Base-by-base conservation (phyloP, 1,284 basidiomycete species). In the Schizopora paradoxa region DNA sequence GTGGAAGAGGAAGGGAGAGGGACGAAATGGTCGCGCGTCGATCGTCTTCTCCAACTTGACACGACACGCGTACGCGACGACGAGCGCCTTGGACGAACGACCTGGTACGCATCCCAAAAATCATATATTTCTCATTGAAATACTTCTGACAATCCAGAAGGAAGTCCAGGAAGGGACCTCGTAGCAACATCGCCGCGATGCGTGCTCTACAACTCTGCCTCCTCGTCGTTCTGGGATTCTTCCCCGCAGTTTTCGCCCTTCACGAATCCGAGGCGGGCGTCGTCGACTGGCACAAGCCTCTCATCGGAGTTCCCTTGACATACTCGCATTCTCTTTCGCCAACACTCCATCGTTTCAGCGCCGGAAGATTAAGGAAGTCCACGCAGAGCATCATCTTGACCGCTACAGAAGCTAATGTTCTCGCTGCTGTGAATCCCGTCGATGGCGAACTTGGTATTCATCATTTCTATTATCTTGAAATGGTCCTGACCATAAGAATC, bases 211-310 rank as follows among this genome's bases (percentile, higher is more conserved):
- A 36, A 10, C 37, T 23, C 25, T 11, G 19, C 19, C 18, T 40
- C 37, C 10, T 40, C 3, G 10, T 26, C 37, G 16, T 21, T 7
- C 13, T 40, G 13, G 8, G 28, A 8, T 25, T 44, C n/a, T 25
- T 44, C 25, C 43, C 32, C 7, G 14, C 33, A 11, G 56, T 54
- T 32, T 53, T 50, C 39, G 81, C 79, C 21, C 63, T 87, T 19
- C 78, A 86, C 47, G 73, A 83, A 56, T 77, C 81, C 23, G 83
- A 88, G 50, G 89, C 81, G 27, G 91, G 91, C 41, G 70, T 90
- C 26, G 75, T 91, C 28, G 91, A 94, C 68, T 94, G 91, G 91
- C 77, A 94, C 66, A 84, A 79, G 54, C 64, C 73, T 16, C 72
- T 86, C 22, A 67, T 91, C 45, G 91, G 91, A 18, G 69, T 83